Evolutionary conservation across 2,329 filamentous ascomycete genomes (phyloP).

Genomic region (Neonectria punicea): DNA sequence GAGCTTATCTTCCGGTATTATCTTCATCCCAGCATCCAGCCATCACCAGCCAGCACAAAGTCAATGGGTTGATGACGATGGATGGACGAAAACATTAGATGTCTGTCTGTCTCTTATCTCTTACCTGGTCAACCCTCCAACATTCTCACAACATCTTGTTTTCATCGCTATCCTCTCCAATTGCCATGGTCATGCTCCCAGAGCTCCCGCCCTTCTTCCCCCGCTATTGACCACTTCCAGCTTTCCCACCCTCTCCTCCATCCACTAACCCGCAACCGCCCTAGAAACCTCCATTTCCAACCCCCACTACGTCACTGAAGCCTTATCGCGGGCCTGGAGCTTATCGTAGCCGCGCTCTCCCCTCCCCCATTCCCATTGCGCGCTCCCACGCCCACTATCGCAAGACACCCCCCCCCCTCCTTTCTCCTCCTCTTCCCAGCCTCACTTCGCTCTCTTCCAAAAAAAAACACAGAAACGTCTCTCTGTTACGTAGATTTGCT

Average conservation of each 20-base stretch:
- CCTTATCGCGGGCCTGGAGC: conserved; percentile 36
- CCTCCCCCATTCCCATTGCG: conserved; percentile 3
- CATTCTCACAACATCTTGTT: not conserved
- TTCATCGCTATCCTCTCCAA: not conserved
- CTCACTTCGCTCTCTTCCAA: not conserved
- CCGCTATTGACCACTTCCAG: not conserved
- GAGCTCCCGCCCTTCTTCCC: not conserved
- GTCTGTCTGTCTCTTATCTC: not conserved
- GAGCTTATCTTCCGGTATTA: not conserved
- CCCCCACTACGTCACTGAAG: conserved; percentile 39
- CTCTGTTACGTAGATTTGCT: conserved; percentile 5
- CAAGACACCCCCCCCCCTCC: conserved; percentile 17
- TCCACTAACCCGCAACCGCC: conserved; percentile 11
- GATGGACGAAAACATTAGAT: not conserved
- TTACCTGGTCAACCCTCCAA: not conserved
- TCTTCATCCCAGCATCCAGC: not conserved
- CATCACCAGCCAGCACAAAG: not conserved
- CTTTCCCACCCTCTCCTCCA: not conserved
- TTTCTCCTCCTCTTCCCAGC: not conserved
- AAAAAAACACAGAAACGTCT: not conserved
- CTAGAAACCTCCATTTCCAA: not conserved
- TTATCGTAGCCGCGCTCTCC: conserved; percentile 44
- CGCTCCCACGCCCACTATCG: conserved; percentile 22
- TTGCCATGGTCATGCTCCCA: not conserved
- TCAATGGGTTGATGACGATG: not conserved